phyloP scores from a whole-genome alignment of 2,329 filamentous ascomycete species.

The Penicillium aurantiogriseum region DNA sequence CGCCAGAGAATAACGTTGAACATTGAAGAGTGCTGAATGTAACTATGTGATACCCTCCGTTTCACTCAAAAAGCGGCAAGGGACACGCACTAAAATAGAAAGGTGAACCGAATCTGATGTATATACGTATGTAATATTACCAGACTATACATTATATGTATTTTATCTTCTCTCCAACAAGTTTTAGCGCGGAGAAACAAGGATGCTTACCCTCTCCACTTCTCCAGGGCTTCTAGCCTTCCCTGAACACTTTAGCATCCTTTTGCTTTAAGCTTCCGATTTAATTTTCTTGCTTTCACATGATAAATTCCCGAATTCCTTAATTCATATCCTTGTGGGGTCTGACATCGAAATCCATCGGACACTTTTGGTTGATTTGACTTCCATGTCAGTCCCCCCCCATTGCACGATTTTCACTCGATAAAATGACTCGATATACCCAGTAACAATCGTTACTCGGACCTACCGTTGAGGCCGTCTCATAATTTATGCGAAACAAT shows the following conservation, averaged over 20 bases:
- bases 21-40: too few relatives aligned
- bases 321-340: not conserved
- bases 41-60: not conserved
- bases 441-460: conserved; percentile 1
- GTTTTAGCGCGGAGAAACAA: not conserved
- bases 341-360: not conserved
- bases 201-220: not conserved
- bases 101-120: too few relatives aligned
- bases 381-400: conserved; percentile 6
- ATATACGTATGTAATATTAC: not conserved
- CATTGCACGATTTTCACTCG: conserved; percentile 4
- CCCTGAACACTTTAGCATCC: not conserved
- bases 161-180: not conserved
- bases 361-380: conserved; percentile 3
- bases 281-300: conserved; percentile 3
- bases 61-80: not conserved
- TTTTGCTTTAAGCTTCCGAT: conserved; percentile 3
- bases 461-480: not conserved
- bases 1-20: not conserved
- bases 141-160: not conserved
- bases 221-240: not conserved
- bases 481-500: not conserved
- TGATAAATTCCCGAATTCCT: not conserved
- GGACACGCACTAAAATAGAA: not conserved
- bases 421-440: conserved; percentile 13